A percentile compares a stretch with the other conserved stretches of the same genome.
phyloP scores from a whole-genome alignment of 495 filamentous ascomycete genomes.

The Tuber microsphaerosporum region DNA sequence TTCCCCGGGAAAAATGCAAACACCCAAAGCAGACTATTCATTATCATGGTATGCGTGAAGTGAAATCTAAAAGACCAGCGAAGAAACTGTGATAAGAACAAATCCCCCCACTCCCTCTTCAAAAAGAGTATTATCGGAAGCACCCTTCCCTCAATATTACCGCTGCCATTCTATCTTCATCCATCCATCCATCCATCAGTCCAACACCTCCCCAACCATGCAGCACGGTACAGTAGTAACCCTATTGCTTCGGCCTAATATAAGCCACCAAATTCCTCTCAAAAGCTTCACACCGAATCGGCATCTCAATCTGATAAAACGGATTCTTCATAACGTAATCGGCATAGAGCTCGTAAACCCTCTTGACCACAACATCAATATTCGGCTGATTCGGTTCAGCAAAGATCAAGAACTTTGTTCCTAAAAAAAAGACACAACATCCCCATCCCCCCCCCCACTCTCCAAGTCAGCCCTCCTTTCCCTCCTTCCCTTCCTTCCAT shows the following conservation, averaged over 20 bases:
- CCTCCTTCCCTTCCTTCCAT: too few relatives aligned
- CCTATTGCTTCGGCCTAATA: slow-evolving; percentile 50
- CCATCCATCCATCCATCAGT: too few relatives aligned
- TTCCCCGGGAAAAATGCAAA: not conserved
- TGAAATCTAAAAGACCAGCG: slow-evolving; percentile 9
- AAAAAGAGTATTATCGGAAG: not conserved
- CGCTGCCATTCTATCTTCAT: slow-evolving; percentile 5
- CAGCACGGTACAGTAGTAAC: not conserved
- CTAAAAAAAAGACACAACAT: slow-evolving; percentile 40
- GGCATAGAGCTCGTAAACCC: slow-evolving; percentile 87
- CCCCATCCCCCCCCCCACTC: not conserved
- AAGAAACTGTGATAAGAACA: slow-evolving; percentile 14
- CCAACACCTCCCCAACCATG: slow-evolving; percentile 43
- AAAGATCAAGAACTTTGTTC: slow-evolving; percentile 91
- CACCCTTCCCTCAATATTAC: not conserved
- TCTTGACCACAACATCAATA: slow-evolving; percentile 69
- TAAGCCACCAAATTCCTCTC: slow-evolving; percentile 73
- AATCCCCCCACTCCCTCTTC: slow-evolving; percentile 8
- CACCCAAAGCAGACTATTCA: not conserved
- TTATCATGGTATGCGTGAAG: not conserved
- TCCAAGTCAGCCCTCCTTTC: not conserved
- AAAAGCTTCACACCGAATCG: slow-evolving; percentile 87
- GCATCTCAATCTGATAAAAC: slow-evolving; percentile 97
- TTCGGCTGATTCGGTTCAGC: slow-evolving; percentile 87
- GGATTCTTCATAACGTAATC: slow-evolving; percentile 99